A percentile compares a stretch with the other conserved stretches of the same genome.
Conservation (phyloP, 192 early-diverging fungal genomes). For the Entomortierella parvispora region DNA sequence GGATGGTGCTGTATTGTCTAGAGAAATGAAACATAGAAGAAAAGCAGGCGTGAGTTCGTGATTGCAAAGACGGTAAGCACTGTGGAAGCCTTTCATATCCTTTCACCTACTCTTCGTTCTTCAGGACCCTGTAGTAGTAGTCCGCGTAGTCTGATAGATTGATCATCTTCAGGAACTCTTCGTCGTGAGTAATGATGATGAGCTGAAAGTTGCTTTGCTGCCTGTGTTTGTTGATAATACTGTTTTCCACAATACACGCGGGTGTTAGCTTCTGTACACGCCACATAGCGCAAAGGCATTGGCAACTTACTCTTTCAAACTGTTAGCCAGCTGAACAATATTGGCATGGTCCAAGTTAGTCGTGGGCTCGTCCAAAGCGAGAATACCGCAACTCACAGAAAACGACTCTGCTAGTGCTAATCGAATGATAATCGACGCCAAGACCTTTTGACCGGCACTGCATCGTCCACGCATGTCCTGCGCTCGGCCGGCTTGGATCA, state of each 20-base stretch:
- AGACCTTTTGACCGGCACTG: constrained; percentile 96
- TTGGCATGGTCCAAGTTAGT: constrained; percentile 95
- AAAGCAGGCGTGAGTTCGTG: neutral
- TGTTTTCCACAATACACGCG: constrained; percentile 8
- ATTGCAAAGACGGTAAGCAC: neutral
- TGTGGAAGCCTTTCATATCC: neutral
- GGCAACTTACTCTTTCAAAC: constrained; percentile 71
- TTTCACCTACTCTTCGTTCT: constrained; percentile 70
- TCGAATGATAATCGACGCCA: constrained; percentile 96
- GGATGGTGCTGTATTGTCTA: constrained; percentile 32
- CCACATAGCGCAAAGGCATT: neutral
- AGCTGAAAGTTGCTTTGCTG: constrained; percentile 95
- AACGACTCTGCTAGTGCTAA: constrained; percentile 96
- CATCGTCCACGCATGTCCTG: constrained; percentile 96
- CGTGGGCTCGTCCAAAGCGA: constrained; percentile 97
- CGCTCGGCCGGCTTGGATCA: constrained; percentile 85
- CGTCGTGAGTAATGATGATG: constrained; percentile 98
- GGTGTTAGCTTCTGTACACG: neutral
- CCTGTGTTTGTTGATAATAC: constrained; percentile 84
- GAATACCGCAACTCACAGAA: constrained; percentile 89
- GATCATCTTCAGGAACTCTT: constrained; percentile 89
- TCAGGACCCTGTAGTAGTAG: constrained; percentile 89
- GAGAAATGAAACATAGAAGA: neutral
- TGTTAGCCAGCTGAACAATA: constrained; percentile 85
- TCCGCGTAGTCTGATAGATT: constrained; percentile 84